Percentiles rank a stretch among this genome's conserved stretches.
Evolutionary conservation across 129 eudicot genomes (phyloP).

Genomic region (Chrysanthemum lavandulifolium): DNA sequence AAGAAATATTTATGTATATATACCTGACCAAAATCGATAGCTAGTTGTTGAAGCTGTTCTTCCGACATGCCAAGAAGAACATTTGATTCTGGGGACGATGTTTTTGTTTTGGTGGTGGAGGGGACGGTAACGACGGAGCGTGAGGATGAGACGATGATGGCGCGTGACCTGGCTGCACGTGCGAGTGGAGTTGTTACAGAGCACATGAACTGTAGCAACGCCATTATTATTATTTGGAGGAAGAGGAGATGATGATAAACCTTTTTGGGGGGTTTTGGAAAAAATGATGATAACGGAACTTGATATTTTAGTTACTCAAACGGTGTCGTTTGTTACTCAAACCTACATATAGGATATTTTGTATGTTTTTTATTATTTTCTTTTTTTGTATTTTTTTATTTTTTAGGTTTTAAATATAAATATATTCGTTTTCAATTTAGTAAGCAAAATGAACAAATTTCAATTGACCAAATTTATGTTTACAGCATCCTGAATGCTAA

Average conservation of each 20-base stretch:
- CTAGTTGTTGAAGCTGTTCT: constrained; percentile 81
- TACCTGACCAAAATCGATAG: constrained; percentile 80
- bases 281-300: constrained; percentile 2
- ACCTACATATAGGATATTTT: too few species aligned
- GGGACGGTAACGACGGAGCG: constrained; percentile 32
- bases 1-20: not conserved
- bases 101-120: constrained; percentile 30
- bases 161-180: constrained; percentile 62
- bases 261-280: not conserved
- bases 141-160: constrained; percentile 41
- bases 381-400: too few species aligned
- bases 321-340: constrained; percentile 3
- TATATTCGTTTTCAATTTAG: too few species aligned
- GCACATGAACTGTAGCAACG: constrained; percentile 50
- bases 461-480: too few species aligned
- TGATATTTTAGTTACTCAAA: constrained; percentile 12
- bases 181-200: constrained; percentile 49
- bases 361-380: too few species aligned
- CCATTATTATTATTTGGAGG: constrained; percentile 35
- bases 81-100: constrained; percentile 31
- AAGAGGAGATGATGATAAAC: not conserved
- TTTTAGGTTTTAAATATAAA: too few species aligned
- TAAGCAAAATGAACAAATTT: too few species aligned
- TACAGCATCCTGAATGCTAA: too few species aligned
- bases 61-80: constrained; percentile 98